Evolutionary conservation across 2,329 filamentous ascomycete genomes (phyloP).

Genomic region (Paecilomyces niveus): DNA sequence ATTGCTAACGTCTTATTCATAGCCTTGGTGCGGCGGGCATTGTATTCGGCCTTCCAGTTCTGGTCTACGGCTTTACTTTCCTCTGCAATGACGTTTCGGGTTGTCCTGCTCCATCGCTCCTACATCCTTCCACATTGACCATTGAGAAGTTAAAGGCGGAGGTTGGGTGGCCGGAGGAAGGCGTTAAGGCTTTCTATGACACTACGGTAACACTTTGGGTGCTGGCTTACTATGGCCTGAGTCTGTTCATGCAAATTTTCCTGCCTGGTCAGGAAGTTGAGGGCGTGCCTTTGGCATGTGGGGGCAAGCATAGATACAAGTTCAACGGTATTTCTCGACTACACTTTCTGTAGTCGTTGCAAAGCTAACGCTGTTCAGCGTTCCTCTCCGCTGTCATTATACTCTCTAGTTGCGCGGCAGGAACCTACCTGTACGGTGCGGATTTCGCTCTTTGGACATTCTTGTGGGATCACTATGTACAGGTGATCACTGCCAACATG

Average conservation of each 20-base stretch:
- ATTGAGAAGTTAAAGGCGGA: conserved; percentile 69
- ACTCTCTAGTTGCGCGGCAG: conserved; percentile 62
- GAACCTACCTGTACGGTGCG: conserved; percentile 69
- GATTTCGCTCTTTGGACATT: conserved; percentile 87
- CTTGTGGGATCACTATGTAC: conserved; percentile 83
- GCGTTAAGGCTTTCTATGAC: conserved; percentile 63
- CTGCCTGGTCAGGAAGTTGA: conserved; percentile 67
- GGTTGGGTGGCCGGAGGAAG: conserved; percentile 70
- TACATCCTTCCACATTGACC: conserved; percentile 64
- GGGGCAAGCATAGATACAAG: conserved; percentile 72
- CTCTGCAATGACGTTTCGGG: conserved; percentile 88
- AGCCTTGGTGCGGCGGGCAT: conserved; percentile 72
- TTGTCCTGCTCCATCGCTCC: conserved; percentile 76
- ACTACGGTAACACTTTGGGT: conserved; percentile 62
- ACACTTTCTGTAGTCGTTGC: conserved; percentile 2
- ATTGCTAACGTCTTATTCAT: conserved; percentile 8
- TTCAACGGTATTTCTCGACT: conserved; percentile 56
- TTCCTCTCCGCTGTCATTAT: conserved; percentile 69
- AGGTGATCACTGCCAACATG: conserved; percentile 76
- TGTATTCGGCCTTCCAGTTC: conserved; percentile 69
- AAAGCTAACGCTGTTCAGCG: conserved; percentile 43
- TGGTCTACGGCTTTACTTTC: conserved; percentile 74
- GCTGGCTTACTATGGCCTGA: conserved; percentile 71
- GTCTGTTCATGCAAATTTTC: conserved; percentile 64
- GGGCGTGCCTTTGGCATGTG: conserved; percentile 62